Evolutionary conservation across 352 stramenopile species (phyloP).

Genomic region (Albugo laibachii): DNA sequence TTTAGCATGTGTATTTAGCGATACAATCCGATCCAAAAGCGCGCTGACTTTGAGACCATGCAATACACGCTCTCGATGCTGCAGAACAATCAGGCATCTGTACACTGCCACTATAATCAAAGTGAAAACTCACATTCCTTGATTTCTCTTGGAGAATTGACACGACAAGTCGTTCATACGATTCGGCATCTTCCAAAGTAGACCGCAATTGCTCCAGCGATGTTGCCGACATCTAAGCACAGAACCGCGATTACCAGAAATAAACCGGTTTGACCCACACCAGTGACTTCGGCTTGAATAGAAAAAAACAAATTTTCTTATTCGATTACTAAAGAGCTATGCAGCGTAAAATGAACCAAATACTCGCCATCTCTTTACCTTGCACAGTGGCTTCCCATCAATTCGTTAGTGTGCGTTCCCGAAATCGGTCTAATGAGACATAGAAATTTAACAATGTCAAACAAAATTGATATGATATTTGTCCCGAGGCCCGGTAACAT

Average conservation of each 20-base stretch:
- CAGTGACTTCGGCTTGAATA: too few relatives aligned
- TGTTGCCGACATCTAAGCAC: conserved; percentile 52
- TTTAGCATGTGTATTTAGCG: conserved; percentile 45
- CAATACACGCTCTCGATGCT: conserved; percentile 60
- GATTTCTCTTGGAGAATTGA: conserved; percentile 56
- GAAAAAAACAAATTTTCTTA: too few relatives aligned
- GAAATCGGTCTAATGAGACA: too few relatives aligned
- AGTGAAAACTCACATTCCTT: conserved; percentile 34
- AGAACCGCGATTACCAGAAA: neutral
- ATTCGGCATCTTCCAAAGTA: conserved; percentile 66
- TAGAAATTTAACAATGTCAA: too few relatives aligned
- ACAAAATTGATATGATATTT: too few relatives aligned
- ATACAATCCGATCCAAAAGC: conserved; percentile 43
- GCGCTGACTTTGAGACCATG: conserved; percentile 74
- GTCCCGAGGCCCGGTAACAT: too few relatives aligned
- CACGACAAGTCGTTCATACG: conserved; percentile 47
- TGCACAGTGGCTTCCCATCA: too few relatives aligned
- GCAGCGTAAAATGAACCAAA: too few relatives aligned
- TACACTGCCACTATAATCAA: neutral
- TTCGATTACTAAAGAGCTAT: too few relatives aligned
- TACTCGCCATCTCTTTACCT: too few relatives aligned
- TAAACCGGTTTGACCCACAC: too few relatives aligned
- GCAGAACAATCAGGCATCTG: neutral
- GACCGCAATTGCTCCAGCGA: conserved; percentile 66
- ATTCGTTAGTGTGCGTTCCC: too few relatives aligned